A percentile compares a stretch with the other conserved stretches of the same genome.
phyloP scores from a whole-genome alignment of 1,139 yeast genomes.

The Sugiyamaella pinicola region DNA sequence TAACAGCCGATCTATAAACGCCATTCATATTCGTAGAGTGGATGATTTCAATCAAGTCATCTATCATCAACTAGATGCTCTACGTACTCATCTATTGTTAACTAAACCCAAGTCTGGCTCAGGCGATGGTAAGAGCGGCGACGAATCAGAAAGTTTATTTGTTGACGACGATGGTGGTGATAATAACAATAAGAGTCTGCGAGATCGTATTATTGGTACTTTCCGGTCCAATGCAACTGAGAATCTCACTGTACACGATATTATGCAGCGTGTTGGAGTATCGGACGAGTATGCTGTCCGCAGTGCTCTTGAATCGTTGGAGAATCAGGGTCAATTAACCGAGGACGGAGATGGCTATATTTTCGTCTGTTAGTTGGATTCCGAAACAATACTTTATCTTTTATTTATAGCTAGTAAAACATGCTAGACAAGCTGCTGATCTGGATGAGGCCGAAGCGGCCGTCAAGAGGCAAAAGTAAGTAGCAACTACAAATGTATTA shows the following conservation, averaged over 20 bases:
- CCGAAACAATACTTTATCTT: not conserved
- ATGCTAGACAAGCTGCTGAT: too few species aligned
- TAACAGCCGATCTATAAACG: constrained; percentile 65
- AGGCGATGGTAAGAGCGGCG: constrained; percentile 8
- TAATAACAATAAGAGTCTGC: constrained; percentile 6
- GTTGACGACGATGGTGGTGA: constrained; percentile 22
- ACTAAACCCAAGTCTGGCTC: constrained; percentile 22
- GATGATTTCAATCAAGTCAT: constrained; percentile 73
- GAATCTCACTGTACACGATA: not conserved
- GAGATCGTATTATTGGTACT: constrained; percentile 14
- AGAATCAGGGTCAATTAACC: not conserved
- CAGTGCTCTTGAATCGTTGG: constrained; percentile 1
- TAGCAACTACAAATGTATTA: not conserved
- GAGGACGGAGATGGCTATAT: not conserved
- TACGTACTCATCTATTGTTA: constrained; percentile 53
- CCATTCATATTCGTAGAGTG: constrained; percentile 61
- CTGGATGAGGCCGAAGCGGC: too few species aligned
- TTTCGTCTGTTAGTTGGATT: not conserved
- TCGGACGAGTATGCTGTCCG: constrained; percentile 7
- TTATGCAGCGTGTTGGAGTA: not conserved
- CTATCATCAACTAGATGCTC: constrained; percentile 75
- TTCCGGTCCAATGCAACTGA: not conserved
- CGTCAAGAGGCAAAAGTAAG: too few species aligned
- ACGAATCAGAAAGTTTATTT: constrained; percentile 27
- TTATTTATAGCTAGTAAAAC: not conserved